Evolutionary conservation across 2,329 filamentous ascomycete genomes (phyloP), one percentile per base, ranked within the genome.

Genomic region (Cladosporium austrohemisphaericum): DNA sequence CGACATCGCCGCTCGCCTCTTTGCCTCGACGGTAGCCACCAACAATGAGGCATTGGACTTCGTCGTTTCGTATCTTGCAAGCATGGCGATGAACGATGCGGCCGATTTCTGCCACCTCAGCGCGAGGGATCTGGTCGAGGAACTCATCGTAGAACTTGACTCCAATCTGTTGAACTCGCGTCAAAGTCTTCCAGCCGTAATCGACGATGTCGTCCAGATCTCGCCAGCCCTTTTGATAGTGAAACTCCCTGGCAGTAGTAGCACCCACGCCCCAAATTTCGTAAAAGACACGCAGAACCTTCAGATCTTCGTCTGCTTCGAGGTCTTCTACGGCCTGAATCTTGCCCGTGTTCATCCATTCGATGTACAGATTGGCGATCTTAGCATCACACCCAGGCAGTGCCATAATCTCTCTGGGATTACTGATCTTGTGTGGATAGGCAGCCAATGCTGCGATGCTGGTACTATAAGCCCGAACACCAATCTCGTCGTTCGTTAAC

Each of bases 91-190:
- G 74, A 13, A 96, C 77, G 1, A 76, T 72, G 4, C 70, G 60
- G 0, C 79, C 80, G 46, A 95, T 95, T 0, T 65, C 61, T 57
- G 88, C 83, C 0, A 89, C 86, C 65, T 97, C 90, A 0, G 62
- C 51, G 1, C 90, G 80, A 0, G 88, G 78, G 4, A 97, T 88
- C 11, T 79, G 81, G 13, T 76, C 68, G 37, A 79, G 71, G 49
- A 98, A 86, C 55, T 97, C 92, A 26, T 94, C 86, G 65, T 94
- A 95, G 68, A 84, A 96, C 65, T 97, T 97, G 36, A 96, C 74
- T 0, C 93, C 92, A 49, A 97, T 95, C 65, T 97, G 90, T 67
- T 96, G 92, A 1, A 88, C 86, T 10, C 90, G 81, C 1, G 77
- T 85, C 1, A 97, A 73, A 0, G 68, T 75, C 16, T 74, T 65